Evolutionary conservation across 2,329 filamentous ascomycete species (phyloP).

Genomic region (Exophiala sp.): DNA sequence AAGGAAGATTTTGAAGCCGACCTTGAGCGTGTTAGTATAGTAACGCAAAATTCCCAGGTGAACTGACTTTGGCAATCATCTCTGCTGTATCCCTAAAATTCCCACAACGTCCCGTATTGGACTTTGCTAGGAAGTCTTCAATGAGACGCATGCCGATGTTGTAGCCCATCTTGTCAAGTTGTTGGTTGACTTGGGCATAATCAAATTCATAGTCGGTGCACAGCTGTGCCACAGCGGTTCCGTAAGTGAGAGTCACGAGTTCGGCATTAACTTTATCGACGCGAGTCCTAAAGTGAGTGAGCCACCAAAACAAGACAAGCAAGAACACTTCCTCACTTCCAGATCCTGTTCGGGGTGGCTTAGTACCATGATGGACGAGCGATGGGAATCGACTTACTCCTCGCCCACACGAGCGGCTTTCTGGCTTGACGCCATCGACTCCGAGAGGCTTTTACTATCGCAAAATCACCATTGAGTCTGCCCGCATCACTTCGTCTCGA

Average conservation of each 20-base stretch:
- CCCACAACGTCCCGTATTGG: conserved; percentile 79
- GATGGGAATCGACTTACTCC: conserved; percentile 56
- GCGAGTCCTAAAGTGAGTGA: conserved; percentile 62
- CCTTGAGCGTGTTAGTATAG: conserved; percentile 48
- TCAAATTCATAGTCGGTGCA: conserved; percentile 95
- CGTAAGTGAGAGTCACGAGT: conserved; percentile 94
- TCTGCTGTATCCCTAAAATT: conserved; percentile 97
- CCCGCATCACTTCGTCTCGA: background rate
- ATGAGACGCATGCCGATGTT: conserved; percentile 95
- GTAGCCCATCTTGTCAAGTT: conserved; percentile 98
- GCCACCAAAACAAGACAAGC: background rate
- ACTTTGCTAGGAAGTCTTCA: conserved; percentile 96
- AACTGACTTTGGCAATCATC: conserved; percentile 80
- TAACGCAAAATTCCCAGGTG: background rate
- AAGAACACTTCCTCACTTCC: conserved; percentile 68
- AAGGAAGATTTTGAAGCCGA: conserved; percentile 98
- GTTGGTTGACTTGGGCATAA: conserved; percentile 93
- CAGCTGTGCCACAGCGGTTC: conserved; percentile 92
- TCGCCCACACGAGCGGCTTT: conserved; percentile 69
- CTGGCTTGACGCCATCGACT: conserved; percentile 36
- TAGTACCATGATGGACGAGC: conserved; percentile 1
- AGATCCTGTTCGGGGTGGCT: conserved; percentile 60
- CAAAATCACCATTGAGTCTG: conserved; percentile 1
- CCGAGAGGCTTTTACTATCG: background rate
- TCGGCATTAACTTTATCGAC: conserved; percentile 98